Conservation (phyloP, 257 asterid species). For the Przewalskia tangutica region DNA sequence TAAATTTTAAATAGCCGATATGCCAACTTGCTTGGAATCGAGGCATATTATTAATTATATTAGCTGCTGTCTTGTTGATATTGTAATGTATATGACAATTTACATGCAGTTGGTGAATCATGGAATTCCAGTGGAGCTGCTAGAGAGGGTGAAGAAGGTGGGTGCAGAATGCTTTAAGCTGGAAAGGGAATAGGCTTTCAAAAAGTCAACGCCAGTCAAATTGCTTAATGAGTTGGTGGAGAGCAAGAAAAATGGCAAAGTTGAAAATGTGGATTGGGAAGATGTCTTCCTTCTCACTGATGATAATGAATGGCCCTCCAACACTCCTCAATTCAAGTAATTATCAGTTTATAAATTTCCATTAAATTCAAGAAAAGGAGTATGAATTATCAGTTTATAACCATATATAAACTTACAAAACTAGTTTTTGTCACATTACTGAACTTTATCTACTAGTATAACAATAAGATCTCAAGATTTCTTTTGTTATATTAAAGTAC, state of each 20-base stretch:
- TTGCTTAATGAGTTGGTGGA: conserved; percentile 38
- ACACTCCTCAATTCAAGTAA: conserved; percentile 56
- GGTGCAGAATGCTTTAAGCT: conserved; percentile 40
- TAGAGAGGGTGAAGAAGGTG: conserved; percentile 66
- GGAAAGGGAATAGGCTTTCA: conserved; percentile 48
- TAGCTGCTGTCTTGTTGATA: too few species aligned
- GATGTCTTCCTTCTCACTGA: conserved; percentile 78
- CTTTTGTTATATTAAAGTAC: neutral
- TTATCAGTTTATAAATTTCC: neutral
- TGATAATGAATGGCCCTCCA: conserved; percentile 61
- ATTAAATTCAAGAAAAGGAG: too few species aligned
- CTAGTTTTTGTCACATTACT: neutral
- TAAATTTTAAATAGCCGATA: neutral
- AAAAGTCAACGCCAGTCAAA: conserved; percentile 42
- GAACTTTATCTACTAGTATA: neutral
- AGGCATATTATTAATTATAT: neutral
- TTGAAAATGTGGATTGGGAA: conserved; percentile 74
- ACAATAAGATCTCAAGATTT: neutral
- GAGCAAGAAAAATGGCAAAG: conserved; percentile 28
- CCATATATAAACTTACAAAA: neutral
- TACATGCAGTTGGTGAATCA: conserved; percentile 58
- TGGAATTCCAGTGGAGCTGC: conserved; percentile 56
- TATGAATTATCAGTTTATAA: too few species aligned
- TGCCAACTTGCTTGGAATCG: neutral
- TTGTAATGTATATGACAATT: too few species aligned